Base-by-base conservation (phyloP, 2,329 filamentous ascomycete species). In the Alternaria brassicicola region DNA sequence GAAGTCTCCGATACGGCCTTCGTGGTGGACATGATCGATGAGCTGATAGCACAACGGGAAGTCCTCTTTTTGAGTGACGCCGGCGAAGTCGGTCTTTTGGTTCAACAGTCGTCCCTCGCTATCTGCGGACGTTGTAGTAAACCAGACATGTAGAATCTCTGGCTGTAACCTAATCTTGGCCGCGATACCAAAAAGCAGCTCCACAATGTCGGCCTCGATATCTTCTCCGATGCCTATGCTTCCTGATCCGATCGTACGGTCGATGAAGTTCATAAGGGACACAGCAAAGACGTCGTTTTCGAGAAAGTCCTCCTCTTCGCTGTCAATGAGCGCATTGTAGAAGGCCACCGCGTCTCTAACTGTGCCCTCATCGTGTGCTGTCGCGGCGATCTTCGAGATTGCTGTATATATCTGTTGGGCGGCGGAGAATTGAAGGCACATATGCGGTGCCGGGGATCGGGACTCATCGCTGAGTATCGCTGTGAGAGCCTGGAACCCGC, bases 41-140 rank as follows among this genome's bases (percentile, higher is more conserved):
- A 99, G 82, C 38, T 98, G 86, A 75, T 98, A 98, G 79, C 97
- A 98, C 1, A 99, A 80, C 0, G 95, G 95, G 66, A 99, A 99
- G 72, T 98, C 94, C 65, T 93, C 91, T 75, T 93, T 84, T 72
- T 96, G 90, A 6, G 91, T 95, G 48, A 89, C 87, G 3, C 93
- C 93, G 1, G 91, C 90, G 75, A 97, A 96, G 63, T 87, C 88
- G 51, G 89, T 85, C 61, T 85, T 84, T 53, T 83, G 82, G 77
- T 83, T 67, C 76, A 81, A 59, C 59, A 78, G 52, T 46, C 74
- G 72, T 35, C 79, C 76, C 19, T 78, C 76, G 41, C 76, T 71
- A 38, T 77, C 75, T 67, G 78, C 74, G 21, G 70, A 70, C 2
- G 73, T 72, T 2, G 78, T 86, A 64, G 89, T 90, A 79, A 99